Evolutionary conservation across 1,284 basidiomycete genomes (phyloP).

Genomic region (Papiliotrema fonsecae): DNA sequence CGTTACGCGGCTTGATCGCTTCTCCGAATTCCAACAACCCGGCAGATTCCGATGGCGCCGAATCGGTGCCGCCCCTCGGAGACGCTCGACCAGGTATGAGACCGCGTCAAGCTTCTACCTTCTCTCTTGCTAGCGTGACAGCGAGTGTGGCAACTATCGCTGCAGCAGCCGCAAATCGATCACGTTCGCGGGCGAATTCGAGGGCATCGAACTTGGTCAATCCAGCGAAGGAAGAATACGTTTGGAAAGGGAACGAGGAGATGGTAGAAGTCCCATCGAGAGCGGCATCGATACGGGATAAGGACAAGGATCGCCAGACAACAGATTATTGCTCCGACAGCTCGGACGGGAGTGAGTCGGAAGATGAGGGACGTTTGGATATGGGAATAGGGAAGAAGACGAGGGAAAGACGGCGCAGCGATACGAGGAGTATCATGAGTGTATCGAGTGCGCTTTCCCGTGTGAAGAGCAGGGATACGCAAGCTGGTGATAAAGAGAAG

Average conservation of each 20-base stretch:
- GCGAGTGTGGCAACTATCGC: constrained; percentile 58
- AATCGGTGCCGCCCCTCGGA: constrained; percentile 9
- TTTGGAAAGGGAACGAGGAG: constrained; percentile 41
- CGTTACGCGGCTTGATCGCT: constrained; percentile 61
- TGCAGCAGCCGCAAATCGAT: constrained; percentile 41
- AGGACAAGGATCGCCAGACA: constrained; percentile 7
- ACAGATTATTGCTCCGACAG: constrained; percentile 37
- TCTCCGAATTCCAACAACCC: constrained; percentile 19
- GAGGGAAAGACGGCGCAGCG: no score
- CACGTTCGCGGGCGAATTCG: constrained; percentile 37
- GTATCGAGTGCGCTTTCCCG: constrained; percentile 73
- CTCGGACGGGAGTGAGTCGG: constrained; percentile 16
- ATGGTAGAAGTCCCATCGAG: constrained; percentile 43
- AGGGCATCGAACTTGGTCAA: constrained; percentile 49
- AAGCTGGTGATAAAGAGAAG: constrained; percentile 24
- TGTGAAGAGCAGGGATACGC: neutral
- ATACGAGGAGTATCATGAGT: constrained; percentile 63
- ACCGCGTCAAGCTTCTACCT: constrained; percentile 65
- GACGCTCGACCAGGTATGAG: constrained; percentile 22
- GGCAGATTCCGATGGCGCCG: constrained; percentile 38
- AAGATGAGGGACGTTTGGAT: no score
- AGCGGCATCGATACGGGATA: constrained; percentile 39
- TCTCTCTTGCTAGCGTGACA: constrained; percentile 73
- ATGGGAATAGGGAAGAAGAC: no score
- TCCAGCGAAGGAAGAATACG: constrained; percentile 22